Percentiles rank a stretch among this genome's conserved stretches.
Evolutionary conservation across 2,329 filamentous ascomycete species (phyloP).

Genomic region (Fragosphaeria purpurea): DNA sequence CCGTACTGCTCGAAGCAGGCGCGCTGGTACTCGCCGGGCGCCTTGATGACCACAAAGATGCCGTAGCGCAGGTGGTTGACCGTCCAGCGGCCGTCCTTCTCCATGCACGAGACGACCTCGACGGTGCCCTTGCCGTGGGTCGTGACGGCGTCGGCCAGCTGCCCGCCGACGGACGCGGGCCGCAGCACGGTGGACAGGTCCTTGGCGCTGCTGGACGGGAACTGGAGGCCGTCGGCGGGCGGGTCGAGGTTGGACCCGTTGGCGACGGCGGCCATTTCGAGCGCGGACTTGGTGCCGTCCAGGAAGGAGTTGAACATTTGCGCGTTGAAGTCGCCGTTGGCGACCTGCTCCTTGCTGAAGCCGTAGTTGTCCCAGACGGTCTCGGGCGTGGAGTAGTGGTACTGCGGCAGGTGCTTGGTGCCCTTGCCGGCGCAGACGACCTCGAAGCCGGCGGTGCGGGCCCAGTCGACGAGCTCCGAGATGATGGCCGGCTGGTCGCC

Average conservation of each 20-base stretch:
- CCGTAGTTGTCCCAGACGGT: constrained; percentile 37
- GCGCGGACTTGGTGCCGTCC: constrained; percentile 35
- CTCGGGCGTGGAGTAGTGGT: constrained; percentile 34
- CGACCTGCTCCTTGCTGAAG: constrained; percentile 33
- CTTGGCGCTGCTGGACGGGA: constrained; percentile 32
- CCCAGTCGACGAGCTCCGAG: constrained; percentile 32
- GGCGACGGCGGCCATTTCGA: constrained; percentile 38
- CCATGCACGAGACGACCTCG: constrained; percentile 34
- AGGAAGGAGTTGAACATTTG: constrained; percentile 40
- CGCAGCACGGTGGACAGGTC: constrained; percentile 31
- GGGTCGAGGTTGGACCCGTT: constrained; percentile 33
- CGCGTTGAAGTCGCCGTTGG: constrained; percentile 31
- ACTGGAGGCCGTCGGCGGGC: constrained; percentile 29
- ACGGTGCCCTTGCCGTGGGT: constrained; percentile 34
- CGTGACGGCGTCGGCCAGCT: constrained; percentile 28
- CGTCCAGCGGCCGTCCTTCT: constrained; percentile 30
- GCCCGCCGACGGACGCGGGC: constrained; percentile 30
- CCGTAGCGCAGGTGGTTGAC: constrained; percentile 32
- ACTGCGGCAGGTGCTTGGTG: constrained; percentile 35
- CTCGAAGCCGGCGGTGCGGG: constrained; percentile 31
- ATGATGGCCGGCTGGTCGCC: constrained; percentile 35
- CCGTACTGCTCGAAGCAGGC: constrained; percentile 36
- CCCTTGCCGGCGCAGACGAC: constrained; percentile 35
- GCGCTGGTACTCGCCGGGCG: constrained; percentile 28
- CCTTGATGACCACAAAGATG: constrained; percentile 34